Base-by-base conservation (phyloP, 345 rosid species). In the Rubroshorea leprosula region DNA sequence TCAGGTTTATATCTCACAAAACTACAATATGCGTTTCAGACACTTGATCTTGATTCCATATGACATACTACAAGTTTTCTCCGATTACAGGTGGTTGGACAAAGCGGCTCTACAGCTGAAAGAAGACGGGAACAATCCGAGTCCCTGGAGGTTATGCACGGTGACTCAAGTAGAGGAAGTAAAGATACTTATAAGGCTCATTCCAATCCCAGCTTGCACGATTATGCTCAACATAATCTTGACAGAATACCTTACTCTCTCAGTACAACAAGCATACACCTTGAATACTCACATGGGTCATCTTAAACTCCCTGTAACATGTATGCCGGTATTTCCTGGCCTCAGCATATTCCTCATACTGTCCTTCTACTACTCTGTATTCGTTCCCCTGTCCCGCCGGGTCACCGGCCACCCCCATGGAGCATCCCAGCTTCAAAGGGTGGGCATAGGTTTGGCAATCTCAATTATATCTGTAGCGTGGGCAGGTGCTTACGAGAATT, bases 151-250 rank as follows among this genome's bases (percentile, higher is more conserved):
- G 82, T 86, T 90, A 41, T 90, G 97, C 73, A 83, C 96, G 0
- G 87, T 90, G 47, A 85, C 96, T 71, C 97, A 90, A 82, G 94
- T 85, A 1, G 94, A 87, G 74, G 97, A 90, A 82, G 91, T 90
- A 15, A 90, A 90, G 83, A 87, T 82, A 66, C 76, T 87, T 12
- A 64, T 87, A 26, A 85, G 74, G 57, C 83, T 90, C 23, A 66
- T 90, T 54, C 97, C 97, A 15, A 66, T 87, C 41, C 75, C 97
- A 52, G 82, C 94, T 65, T 85, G 83, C 78, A 87, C 96, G 15
- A 55, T 87, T 51, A 68, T 87, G 87, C 74, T 90, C 10, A 87
- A 46, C 57, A 20, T 79, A 6, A 64, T 90, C 62, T 62, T 90
- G 17, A 90, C 96, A 19, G 91, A 87, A 61, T 90, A 75, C 67